These are phyloP conservation scores for Lactarius sp. DNA, from an alignment of 768 basidiomycete genomes.

Conservation along the genomic window DNA sequence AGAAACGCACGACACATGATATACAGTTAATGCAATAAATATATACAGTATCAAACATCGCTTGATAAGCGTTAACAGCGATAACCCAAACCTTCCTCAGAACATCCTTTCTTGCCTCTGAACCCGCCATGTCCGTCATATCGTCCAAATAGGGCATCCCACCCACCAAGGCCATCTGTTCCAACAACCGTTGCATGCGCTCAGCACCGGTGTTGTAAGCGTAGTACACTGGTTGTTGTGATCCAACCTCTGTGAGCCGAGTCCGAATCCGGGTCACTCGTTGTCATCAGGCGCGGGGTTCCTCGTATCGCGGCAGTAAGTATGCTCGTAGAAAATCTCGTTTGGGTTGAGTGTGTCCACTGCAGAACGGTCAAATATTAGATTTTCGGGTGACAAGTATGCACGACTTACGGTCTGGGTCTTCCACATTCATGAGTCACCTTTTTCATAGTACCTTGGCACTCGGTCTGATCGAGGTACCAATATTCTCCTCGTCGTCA, in stretches of 20 bases:
- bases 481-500: constrained; percentile 29
- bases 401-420: constrained; percentile 41
- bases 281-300: constrained; percentile 29
- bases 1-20: not conserved
- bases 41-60: constrained; percentile 25
- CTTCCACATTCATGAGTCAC: constrained; percentile 50
- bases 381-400: not conserved
- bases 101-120: not conserved
- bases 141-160: constrained; percentile 29
- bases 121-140: not conserved
- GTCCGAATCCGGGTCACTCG: constrained; percentile 48
- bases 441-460: constrained; percentile 88
- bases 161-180: constrained; percentile 29
- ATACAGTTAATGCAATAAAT: constrained; percentile 13
- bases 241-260: constrained; percentile 37
- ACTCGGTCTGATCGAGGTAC: constrained; percentile 57
- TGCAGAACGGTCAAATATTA: not conserved
- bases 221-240: constrained; percentile 57
- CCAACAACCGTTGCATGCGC: constrained; percentile 56
- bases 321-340: constrained; percentile 48
- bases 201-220: constrained; percentile 95
- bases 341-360: constrained; percentile 52
- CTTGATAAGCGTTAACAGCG: constrained; percentile 10
- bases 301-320: constrained; percentile 30
- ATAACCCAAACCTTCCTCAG: constrained; percentile 9